phyloP scores from a whole-genome alignment of 495 filamentous ascomycete species.

The Xylaria castorea region DNA sequence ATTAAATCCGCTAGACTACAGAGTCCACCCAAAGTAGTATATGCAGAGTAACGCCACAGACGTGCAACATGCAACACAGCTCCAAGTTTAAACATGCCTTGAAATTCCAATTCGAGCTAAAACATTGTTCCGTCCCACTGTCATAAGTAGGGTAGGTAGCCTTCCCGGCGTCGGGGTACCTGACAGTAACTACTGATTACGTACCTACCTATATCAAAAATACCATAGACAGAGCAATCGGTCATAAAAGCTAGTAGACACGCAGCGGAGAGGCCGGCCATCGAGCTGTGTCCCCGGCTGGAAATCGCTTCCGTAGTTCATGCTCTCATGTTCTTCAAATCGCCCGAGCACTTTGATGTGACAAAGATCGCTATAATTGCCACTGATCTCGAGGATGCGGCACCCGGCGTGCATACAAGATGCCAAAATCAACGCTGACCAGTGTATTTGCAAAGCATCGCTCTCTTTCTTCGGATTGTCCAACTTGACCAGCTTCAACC shows the following conservation, averaged over 20 bases:
- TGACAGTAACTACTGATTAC: background rate
- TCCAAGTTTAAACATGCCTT: background rate
- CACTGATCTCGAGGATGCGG: conserved; percentile 65
- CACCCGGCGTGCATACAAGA: conserved; percentile 94
- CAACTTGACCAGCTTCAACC: conserved; percentile 73
- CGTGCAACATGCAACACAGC: background rate
- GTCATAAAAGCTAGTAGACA: conserved; percentile 94
- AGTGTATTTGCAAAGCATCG: conserved; percentile 23
- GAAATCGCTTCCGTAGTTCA: conserved; percentile 92
- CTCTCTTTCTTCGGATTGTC: conserved; percentile 27
- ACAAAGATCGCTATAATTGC: conserved; percentile 53
- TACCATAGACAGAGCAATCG: conserved; percentile 81
- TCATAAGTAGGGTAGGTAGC: background rate
- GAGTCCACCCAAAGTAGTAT: background rate
- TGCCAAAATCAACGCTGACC: conserved; percentile 68
- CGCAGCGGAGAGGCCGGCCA: conserved; percentile 51
- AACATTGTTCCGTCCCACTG: background rate
- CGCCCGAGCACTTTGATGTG: conserved; percentile 63
- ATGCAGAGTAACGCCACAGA: conserved; percentile 4
- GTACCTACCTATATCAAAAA: conserved; percentile 37
- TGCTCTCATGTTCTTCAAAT: conserved; percentile 89
- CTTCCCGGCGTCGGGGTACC: background rate
- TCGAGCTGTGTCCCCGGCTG: conserved; percentile 48
- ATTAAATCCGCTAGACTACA: conserved; percentile 11
- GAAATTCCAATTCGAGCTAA: background rate